A percentile compares a stretch with the other conserved stretches of the same genome.
Conservation (phyloP, 1,284 basidiomycete species). For the Ustilago vetiveriae region DNA sequence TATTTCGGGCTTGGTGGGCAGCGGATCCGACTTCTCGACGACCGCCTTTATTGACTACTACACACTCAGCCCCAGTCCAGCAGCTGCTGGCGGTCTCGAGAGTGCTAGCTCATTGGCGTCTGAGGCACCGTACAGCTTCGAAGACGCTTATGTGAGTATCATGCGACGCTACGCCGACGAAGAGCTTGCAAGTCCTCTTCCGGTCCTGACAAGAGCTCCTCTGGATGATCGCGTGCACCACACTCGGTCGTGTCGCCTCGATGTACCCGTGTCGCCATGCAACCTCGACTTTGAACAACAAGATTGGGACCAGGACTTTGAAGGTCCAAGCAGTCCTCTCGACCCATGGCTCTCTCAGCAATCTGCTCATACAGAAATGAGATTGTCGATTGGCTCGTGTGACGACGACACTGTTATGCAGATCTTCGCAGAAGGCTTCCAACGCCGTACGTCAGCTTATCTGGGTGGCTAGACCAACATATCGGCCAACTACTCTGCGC, state of each 20-base stretch:
- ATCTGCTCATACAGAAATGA: background rate
- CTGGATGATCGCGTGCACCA: conserved; percentile 1
- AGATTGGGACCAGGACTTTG: background rate
- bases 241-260: conserved; percentile 6
- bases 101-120: background rate
- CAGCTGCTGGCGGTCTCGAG: background rate
- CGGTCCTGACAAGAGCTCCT: background rate
- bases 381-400: background rate
- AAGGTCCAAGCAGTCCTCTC: conserved; percentile 18
- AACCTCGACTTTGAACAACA: conserved; percentile 8
- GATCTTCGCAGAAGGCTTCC: conserved; percentile 29
- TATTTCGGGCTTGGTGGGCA: background rate
- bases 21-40: conserved; percentile 9
- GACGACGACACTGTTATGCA: conserved; percentile 18
- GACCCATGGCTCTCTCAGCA: conserved; percentile 26
- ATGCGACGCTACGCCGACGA: conserved; percentile 15
- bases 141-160: conserved; percentile 29
- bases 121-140: conserved; percentile 10
- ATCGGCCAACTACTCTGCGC: background rate
- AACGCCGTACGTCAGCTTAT: conserved; percentile 3
- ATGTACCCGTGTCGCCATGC: conserved; percentile 41
- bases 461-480: background rate
- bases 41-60: conserved; percentile 28
- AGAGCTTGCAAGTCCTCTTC: background rate
- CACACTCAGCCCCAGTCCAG: conserved; percentile 2